Conservation (phyloP, 2,329 filamentous ascomycete genomes). For the Diaporthe caulivora region DNA sequence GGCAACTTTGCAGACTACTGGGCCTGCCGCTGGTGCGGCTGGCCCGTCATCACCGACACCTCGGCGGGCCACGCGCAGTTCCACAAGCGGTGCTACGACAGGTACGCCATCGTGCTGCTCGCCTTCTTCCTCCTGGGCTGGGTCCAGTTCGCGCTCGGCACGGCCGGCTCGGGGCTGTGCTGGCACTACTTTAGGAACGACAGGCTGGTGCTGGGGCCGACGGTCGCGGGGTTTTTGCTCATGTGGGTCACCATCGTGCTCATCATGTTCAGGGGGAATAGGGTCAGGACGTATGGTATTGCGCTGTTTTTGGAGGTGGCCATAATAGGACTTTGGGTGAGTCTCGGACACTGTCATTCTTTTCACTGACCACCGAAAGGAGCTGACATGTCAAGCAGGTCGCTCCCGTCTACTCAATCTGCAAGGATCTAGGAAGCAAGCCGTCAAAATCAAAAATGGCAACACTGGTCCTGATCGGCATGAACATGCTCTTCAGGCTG, state of each 20-base stretch:
- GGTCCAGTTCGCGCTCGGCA: slow-evolving; percentile 52
- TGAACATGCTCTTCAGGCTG: slow-evolving; percentile 51
- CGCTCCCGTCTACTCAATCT: slow-evolving; percentile 46
- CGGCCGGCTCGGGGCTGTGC: slow-evolving; percentile 50
- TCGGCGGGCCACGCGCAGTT: slow-evolving; percentile 53
- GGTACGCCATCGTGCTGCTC: slow-evolving; percentile 53
- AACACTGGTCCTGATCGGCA: slow-evolving; percentile 36
- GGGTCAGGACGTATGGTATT: slow-evolving; percentile 55
- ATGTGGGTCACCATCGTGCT: slow-evolving; percentile 51
- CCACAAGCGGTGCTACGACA: slow-evolving; percentile 53
- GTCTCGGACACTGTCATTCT: slow-evolving; percentile 45
- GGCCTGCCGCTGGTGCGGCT: slow-evolving; percentile 60
- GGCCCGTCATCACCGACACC: slow-evolving; percentile 49
- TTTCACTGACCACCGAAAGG: too few relatives aligned
- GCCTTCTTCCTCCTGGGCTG: slow-evolving; percentile 54
- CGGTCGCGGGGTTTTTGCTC: slow-evolving; percentile 55
- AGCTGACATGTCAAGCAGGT: slow-evolving; percentile 35
- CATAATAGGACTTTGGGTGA: slow-evolving; percentile 50
- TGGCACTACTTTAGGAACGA: slow-evolving; percentile 50
- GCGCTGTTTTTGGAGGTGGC: slow-evolving; percentile 52
- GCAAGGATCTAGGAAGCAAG: slow-evolving; percentile 32
- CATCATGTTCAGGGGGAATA: slow-evolving; percentile 49
- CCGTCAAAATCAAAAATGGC: not conserved
- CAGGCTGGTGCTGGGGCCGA: slow-evolving; percentile 49
- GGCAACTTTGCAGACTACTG: slow-evolving; percentile 51